These are phyloP conservation scores for Ploettnerulaceae sp. DNA, from an alignment of 2,329 filamentous ascomycete genomes.

Conservation along the genomic window DNA sequence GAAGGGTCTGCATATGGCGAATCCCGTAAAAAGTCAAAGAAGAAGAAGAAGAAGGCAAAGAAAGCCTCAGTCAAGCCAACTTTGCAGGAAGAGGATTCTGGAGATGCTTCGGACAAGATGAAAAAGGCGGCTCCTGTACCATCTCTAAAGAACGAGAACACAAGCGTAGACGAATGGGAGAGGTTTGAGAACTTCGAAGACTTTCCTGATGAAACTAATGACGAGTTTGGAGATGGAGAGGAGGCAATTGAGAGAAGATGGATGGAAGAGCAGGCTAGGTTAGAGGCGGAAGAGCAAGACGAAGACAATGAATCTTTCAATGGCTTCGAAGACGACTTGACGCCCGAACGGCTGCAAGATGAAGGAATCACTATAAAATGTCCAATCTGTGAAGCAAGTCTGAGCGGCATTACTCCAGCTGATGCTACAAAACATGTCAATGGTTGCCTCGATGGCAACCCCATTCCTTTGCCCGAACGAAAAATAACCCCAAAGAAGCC, in stretches of 20 bases:
- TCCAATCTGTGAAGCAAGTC: constrained; percentile 68
- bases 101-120: constrained; percentile 12
- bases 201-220: constrained; percentile 39
- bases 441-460: constrained; percentile 80
- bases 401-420: constrained; percentile 56
- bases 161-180: constrained; percentile 45
- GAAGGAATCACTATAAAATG: constrained; percentile 43
- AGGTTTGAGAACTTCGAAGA: constrained; percentile 58
- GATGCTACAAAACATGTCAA: constrained; percentile 85
- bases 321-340: constrained; percentile 20
- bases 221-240: constrained; percentile 46
- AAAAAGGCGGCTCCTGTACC: constrained; percentile 27
- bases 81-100: constrained; percentile 13
- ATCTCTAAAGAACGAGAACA: constrained; percentile 46
- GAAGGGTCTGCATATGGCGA: constrained; percentile 9
- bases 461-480: constrained; percentile 49
- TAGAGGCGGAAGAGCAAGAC: constrained; percentile 52
- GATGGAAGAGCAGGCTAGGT: constrained; percentile 69
- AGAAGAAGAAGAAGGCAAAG: constrained; percentile 7
- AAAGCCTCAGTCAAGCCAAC: neutral
- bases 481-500: constrained; percentile 15
- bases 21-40: neutral
- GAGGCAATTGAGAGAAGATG: constrained; percentile 62
- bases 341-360: constrained; percentile 11
- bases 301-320: constrained; percentile 32